Evolutionary conservation across 1,284 basidiomycete genomes (phyloP), one percentile per base, ranked within the genome.

Genomic region (Trametes polyzona): DNA sequence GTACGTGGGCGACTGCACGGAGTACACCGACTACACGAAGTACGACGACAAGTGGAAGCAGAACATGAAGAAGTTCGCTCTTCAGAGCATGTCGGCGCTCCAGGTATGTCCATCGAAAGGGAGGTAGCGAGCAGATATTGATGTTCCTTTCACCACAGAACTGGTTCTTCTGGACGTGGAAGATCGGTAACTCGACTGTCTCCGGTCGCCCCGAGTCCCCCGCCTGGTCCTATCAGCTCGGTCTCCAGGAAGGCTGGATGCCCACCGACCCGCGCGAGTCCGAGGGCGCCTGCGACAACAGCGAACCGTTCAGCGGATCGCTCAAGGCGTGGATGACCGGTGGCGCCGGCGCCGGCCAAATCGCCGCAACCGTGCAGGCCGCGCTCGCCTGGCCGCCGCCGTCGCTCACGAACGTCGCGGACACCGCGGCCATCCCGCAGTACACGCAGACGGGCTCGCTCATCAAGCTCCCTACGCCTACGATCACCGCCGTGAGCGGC

Each of bases 141-240:
- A 41, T 40, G 33, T 4, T 2, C 4, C 8, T 4, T 7, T 14
- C 3, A 3, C 55, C 27, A 29, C 40, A 92, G 85, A 88, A 96
- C 74, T 96, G 83, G 77, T 96, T 96, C 83, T 96, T 96, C 83
- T 97, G 95, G 95, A 96, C 93, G 3, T 98, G 94, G 95, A 96
- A 94, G 74, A 87, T 92, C 59, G 88, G 86, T 51, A 81, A 88
- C 65, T 89, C 88, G 9, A 77, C 78, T 7, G 71, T 73, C 5
- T 77, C 79, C n/a, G 87, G 89, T 50, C 78, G 75, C 43, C 82
- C 93, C 41, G 86, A 90, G 70, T 80, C 93, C 47, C 95, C 95
- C 7, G 85, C 89, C 58, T 96, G 94, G 94, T 91, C 92, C 35
- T 96, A 96, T 76, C 77, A 84, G 65, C 88, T 96, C 53, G 95